phyloP scores from a whole-genome alignment of 2,329 filamentous ascomycete species.

The Hymenoscyphus scutula region DNA sequence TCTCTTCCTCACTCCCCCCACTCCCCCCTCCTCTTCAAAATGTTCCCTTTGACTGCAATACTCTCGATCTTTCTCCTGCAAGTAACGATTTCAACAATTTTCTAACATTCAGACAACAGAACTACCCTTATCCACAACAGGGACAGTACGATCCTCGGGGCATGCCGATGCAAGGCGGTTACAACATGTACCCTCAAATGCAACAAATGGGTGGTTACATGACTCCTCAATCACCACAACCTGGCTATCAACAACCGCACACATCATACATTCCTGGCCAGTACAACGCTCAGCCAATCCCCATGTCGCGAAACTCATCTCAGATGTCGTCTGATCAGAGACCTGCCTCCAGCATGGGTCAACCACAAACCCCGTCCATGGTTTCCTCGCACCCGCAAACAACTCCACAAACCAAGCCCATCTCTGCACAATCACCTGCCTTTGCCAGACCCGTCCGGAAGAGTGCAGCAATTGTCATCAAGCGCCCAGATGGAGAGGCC shows the following conservation, averaged over 20 bases:
- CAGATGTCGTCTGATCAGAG: conserved; percentile 68
- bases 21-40: conserved; percentile 31
- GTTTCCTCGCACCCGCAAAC: conserved; percentile 46
- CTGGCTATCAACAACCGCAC: conserved; percentile 45
- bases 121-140: conserved; percentile 51
- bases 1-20: conserved; percentile 28
- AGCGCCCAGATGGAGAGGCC: conserved; percentile 75
- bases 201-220: conserved; percentile 48
- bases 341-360: conserved; percentile 44
- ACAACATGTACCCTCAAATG: conserved; percentile 43
- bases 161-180: conserved; percentile 41
- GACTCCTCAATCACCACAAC: conserved; percentile 46
- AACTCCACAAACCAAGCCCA: conserved; percentile 53
- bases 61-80: conserved; percentile 64
- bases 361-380: conserved; percentile 36
- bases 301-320: conserved; percentile 81
- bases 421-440: conserved; percentile 40
- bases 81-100: conserved; percentile 66
- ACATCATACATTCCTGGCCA: conserved; percentile 36
- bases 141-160: conserved; percentile 45
- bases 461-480: conserved; percentile 79
- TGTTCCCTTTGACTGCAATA: conserved; percentile 31
- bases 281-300: conserved; percentile 32
- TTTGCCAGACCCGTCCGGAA: conserved; percentile 44
- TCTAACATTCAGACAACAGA: conserved; percentile 60